Evolutionary conservation across 352 stramenopile species (phyloP).

Genomic region (Phytophthora chlamydospora): DNA sequence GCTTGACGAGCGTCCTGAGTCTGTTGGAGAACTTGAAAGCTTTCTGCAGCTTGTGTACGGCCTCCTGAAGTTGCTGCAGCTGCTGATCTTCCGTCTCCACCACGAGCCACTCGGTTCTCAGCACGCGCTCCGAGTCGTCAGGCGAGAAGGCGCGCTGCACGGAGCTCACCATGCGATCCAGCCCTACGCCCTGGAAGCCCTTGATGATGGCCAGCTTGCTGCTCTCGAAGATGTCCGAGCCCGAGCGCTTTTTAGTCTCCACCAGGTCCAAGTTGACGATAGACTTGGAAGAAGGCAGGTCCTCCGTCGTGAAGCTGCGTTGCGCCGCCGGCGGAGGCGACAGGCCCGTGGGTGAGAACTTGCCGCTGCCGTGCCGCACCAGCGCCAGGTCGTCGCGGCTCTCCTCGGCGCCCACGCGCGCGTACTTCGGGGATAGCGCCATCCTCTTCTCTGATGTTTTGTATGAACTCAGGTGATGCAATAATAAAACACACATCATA

Average conservation of each 20-base stretch:
- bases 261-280: slow-evolving; percentile 36
- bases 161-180: slow-evolving; percentile 57
- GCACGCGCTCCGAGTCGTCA: slow-evolving; percentile 75
- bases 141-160: slow-evolving; percentile 73
- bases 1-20: slow-evolving; percentile 64
- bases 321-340: slow-evolving; percentile 30
- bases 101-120: slow-evolving; percentile 76
- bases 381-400: slow-evolving; percentile 60
- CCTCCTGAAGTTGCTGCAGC: slow-evolving; percentile 61
- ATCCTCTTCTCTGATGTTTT: slow-evolving; percentile 9
- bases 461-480: slow-evolving; percentile 23
- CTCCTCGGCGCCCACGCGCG: slow-evolving; percentile 38
- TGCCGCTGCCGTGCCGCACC: slow-evolving; percentile 44
- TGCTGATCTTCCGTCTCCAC: slow-evolving; percentile 83
- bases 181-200: slow-evolving; percentile 59
- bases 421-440: slow-evolving; percentile 25
- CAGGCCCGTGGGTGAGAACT: slow-evolving; percentile 40
- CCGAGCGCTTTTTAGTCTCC: slow-evolving; percentile 34
- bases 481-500: neutral
- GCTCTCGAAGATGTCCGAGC: slow-evolving; percentile 62
- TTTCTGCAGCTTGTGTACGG: slow-evolving; percentile 70
- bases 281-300: slow-evolving; percentile 64
- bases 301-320: slow-evolving; percentile 82
- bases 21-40: slow-evolving; percentile 87
- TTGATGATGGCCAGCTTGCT: slow-evolving; percentile 62